phyloP scores from a whole-genome alignment of 2,329 filamentous ascomycete genomes.

The Paraphoma sp. region DNA sequence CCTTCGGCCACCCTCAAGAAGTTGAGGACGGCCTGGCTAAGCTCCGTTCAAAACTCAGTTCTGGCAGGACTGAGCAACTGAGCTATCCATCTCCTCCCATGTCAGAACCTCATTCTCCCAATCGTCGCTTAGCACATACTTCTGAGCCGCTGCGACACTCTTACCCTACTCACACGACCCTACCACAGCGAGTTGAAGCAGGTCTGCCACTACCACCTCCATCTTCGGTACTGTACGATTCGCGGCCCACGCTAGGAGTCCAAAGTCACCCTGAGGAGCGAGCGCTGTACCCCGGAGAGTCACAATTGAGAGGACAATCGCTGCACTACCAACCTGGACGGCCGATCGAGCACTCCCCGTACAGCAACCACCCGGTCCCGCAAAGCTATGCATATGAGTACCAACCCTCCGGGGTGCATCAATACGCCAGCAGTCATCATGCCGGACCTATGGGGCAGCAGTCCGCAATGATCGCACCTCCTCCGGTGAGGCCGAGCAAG shows the following conservation, averaged over 20 bases:
- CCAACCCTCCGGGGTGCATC: conserved; percentile 25
- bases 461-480: conserved; percentile 40
- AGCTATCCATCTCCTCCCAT: conserved; percentile 59
- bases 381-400: conserved; percentile 42
- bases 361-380: conserved; percentile 27
- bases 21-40: conserved; percentile 44
- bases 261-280: conserved; percentile 31
- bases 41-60: conserved; percentile 43
- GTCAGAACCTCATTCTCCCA: conserved; percentile 57
- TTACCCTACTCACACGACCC: conserved; percentile 30
- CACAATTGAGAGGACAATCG: conserved; percentile 28
- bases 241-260: conserved; percentile 23
- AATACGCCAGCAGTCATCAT: conserved; percentile 36
- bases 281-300: conserved; percentile 39
- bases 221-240: conserved; percentile 32
- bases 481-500: conserved; percentile 37
- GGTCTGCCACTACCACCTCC: conserved; percentile 34
- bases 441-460: conserved; percentile 40
- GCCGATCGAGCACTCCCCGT: conserved; percentile 32
- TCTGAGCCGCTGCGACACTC: conserved; percentile 40
- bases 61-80: conserved; percentile 41
- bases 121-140: conserved; percentile 44
- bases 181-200: conserved; percentile 31
- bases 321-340: conserved; percentile 36
- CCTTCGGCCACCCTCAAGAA: conserved; percentile 46